Evolutionary conservation across 495 filamentous ascomycete species (phyloP).

Genomic region (Aspergillus sclerotiicarbonarius): DNA sequence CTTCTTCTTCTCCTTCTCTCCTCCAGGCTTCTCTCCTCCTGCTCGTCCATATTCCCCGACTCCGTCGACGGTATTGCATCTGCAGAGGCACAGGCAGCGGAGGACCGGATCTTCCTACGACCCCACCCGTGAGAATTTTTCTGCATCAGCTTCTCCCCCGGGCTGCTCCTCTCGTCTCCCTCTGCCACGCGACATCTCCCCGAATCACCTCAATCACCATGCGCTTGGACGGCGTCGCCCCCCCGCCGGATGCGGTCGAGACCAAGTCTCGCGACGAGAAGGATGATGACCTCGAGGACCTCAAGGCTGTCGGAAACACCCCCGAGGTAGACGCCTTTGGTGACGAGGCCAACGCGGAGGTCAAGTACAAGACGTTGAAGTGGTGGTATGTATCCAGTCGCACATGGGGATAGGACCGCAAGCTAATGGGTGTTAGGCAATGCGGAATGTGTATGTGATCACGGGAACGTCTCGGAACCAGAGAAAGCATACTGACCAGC

Average conservation of each 20-base stretch:
- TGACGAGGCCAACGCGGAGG: conserved; percentile 41
- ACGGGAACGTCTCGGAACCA: background rate
- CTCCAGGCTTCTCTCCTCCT: background rate
- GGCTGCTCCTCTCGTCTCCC: background rate
- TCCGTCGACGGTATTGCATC: background rate
- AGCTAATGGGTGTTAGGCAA: conserved; percentile 27
- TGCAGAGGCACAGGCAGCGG: background rate
- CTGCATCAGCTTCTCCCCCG: background rate
- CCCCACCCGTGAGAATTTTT: background rate
- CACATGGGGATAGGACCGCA: background rate
- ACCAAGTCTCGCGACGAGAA: conserved; percentile 16
- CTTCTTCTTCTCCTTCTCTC: background rate
- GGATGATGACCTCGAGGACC: conserved; percentile 27
- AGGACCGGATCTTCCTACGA: background rate
- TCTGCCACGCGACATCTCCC: background rate
- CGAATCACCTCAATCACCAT: background rate
- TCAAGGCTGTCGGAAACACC: conserved; percentile 20
- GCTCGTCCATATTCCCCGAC: background rate
- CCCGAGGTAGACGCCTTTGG: conserved; percentile 38
- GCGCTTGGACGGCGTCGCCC: background rate
- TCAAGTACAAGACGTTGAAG: conserved; percentile 47
- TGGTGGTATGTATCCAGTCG: conserved; percentile 41
- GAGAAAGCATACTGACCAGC: conserved; percentile 2
- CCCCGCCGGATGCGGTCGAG: conserved; percentile 2
- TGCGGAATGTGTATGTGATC: conserved; percentile 31